Percentiles rank a stretch among this genome's conserved stretches.
Evolutionary conservation across 495 filamentous ascomycete genomes (phyloP).

Genomic region (Friedmanniomyces simplex): DNA sequence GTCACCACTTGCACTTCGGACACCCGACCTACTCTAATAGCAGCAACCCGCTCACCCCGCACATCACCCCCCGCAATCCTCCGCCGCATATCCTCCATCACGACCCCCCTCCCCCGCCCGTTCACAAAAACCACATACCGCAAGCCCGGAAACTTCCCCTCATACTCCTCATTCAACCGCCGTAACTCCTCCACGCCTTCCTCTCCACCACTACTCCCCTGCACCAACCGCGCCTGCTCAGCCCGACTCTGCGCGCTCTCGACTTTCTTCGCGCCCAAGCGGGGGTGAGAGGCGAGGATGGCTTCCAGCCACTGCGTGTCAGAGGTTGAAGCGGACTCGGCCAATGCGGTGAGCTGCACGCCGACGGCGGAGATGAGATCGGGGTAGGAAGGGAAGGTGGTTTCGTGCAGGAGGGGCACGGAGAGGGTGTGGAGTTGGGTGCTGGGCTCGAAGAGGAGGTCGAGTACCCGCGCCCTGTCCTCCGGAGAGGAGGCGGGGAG

Average conservation of each 20-base stretch:
- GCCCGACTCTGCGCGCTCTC: slow-evolving; percentile 63
- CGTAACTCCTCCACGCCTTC: slow-evolving; percentile 47
- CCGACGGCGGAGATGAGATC: slow-evolving; percentile 50
- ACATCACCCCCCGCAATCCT: slow-evolving; percentile 62
- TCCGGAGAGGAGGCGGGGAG: slow-evolving; percentile 47
- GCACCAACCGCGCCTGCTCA: slow-evolving; percentile 70
- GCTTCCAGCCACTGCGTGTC: slow-evolving; percentile 50
- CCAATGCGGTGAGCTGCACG: slow-evolving; percentile 44
- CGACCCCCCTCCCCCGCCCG: slow-evolving; percentile 56
- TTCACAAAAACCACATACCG: slow-evolving; percentile 93
- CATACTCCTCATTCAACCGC: slow-evolving; percentile 70
- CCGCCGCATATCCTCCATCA: slow-evolving; percentile 76
- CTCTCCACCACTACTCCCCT: slow-evolving; percentile 35
- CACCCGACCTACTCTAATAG: slow-evolving; percentile 53
- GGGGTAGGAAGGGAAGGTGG: slow-evolving; percentile 51
- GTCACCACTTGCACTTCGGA: neutral
- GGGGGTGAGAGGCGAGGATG: slow-evolving; percentile 80
- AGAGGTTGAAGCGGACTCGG: slow-evolving; percentile 39
- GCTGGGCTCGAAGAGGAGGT: slow-evolving; percentile 81
- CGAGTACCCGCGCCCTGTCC: slow-evolving; percentile 53
- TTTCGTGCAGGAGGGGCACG: slow-evolving; percentile 52
- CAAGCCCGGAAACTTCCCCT: slow-evolving; percentile 66
- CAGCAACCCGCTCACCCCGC: slow-evolving; percentile 58
- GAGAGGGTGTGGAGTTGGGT: slow-evolving; percentile 61
- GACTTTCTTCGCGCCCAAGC: slow-evolving; percentile 69